Conservation (phyloP, 176 grass and related monocot species). For the Paspalum notatum region DNA sequence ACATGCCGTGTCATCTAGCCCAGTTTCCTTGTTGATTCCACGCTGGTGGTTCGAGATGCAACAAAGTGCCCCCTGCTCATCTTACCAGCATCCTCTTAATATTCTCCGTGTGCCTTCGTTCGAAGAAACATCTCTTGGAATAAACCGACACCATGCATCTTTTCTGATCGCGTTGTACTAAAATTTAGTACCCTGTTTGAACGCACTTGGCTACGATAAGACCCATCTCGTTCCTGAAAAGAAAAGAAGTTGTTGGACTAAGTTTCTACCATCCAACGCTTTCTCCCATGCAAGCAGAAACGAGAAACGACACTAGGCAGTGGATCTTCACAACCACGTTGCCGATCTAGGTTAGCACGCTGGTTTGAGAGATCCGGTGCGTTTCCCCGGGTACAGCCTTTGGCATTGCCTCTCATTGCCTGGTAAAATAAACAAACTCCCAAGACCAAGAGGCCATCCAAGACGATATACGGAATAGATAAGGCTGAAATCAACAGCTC, state of each 20-base stretch:
- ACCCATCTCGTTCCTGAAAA: background rate
- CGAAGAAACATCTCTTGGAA: slow-evolving; percentile 8
- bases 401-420: too few species aligned
- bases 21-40: background rate
- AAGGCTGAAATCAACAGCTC: too few species aligned
- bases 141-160: background rate
- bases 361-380: too few species aligned
- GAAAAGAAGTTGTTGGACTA: background rate
- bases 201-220: background rate
- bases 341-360: too few species aligned
- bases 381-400: too few species aligned
- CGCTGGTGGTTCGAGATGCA: background rate
- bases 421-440: too few species aligned
- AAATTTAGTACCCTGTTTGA: background rate
- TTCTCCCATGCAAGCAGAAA: too few species aligned
- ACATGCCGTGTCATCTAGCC: background rate
- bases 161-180: background rate
- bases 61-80: background rate
- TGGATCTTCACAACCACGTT: too few species aligned
- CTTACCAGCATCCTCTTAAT: background rate
- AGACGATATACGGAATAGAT: too few species aligned
- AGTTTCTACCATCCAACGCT: background rate
- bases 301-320: too few species aligned
- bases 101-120: background rate
- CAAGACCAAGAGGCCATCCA: too few species aligned